phyloP scores from a whole-genome alignment of 2,329 filamentous ascomycete genomes.

The Apiospora hydei region DNA sequence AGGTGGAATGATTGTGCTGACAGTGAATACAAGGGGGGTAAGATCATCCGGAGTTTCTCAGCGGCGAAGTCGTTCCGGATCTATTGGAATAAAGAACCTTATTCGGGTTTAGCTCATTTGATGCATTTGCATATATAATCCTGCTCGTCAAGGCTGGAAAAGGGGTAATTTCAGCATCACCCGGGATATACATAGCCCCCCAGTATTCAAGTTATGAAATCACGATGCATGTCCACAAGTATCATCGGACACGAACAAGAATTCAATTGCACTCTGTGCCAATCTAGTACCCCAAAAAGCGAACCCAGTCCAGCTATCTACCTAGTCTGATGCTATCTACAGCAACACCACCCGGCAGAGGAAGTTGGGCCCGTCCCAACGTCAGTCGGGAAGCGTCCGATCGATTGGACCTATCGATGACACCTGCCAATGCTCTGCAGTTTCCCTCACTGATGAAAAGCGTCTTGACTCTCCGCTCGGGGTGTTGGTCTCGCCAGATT shows the following conservation, averaged over 20 bases:
- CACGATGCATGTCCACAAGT: too few species aligned
- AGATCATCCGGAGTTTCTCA: neutral
- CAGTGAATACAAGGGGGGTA: neutral
- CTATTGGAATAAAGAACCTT: neutral
- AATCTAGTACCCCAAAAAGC: neutral
- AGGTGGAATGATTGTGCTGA: neutral
- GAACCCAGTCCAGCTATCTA: neutral
- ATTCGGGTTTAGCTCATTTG: neutral
- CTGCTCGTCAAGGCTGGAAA: too few species aligned
- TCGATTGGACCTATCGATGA: neutral
- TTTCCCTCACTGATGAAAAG: conserved; percentile 24
- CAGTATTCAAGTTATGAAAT: too few species aligned
- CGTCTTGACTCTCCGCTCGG: conserved; percentile 1
- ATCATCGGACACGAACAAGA: too few species aligned
- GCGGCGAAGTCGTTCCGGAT: neutral
- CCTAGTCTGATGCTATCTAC: neutral
- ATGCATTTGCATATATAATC: neutral
- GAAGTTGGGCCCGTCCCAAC: neutral
- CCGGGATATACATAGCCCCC: too few species aligned
- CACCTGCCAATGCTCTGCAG: neutral
- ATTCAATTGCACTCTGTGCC: too few species aligned
- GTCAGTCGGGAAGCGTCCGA: neutral
- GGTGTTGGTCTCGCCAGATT: neutral
- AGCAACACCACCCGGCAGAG: neutral
- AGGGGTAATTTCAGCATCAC: too few species aligned